Evolutionary conservation across 2,329 filamentous ascomycete species (phyloP), one percentile per base, ranked within the genome.

Genomic region (Cordyceps cicadae): DNA sequence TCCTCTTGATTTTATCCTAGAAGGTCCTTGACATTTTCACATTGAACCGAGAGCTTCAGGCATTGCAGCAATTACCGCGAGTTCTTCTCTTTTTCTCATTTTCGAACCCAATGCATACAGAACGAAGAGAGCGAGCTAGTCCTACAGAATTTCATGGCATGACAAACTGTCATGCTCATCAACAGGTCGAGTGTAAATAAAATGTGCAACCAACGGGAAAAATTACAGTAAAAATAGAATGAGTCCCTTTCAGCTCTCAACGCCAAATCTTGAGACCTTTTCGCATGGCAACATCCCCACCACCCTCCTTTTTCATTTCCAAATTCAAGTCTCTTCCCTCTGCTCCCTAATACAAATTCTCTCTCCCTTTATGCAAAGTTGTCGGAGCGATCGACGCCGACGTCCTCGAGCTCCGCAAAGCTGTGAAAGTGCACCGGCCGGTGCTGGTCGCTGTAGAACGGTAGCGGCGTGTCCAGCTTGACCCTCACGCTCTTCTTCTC

Each of bases 341-440:
- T 46, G 34, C n/a, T 19, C 8, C 8, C 1, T 6, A 19, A 24
- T 6, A 9, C 19, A 53, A 6, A 37, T 32, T 32, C 3, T 39
- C 3, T 5, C 9, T 51, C 39, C 39, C 39, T 15, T 80, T 83
- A 97, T 68, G 91, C 93, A 78, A 99, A 96, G 73, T 92, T 93
- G 77, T 99, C 93, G 65, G 85, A 85, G 69, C 92, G 82, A 74
- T 99, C 94, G 52, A 97, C 92, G 85, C 92, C 96, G 48, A 96
- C 89, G 75, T 99, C 93, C 77, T 99, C 94, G 72, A 99, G 76
- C 79, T 99, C 93, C 1, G 92, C 91, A 76, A 99, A 99, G 75
- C 92, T 96, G 73, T 93, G 88, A 83, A 99, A 99, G 77, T 99
- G 94, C 60, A 97, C 79, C 17, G 93, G 92, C 29, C 94, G 85